A percentile compares a stretch with the other conserved stretches of the same genome.
Evolutionary conservation across 176 grass and related monocot genomes (phyloP).

Genomic region (Triticum aestivum): IWGSC_CS_RefSeq_v2.1 NC_057801.1:680904304-680904803

Average conservation of each 20-base stretch:
- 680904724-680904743: slow-evolving; percentile 61
- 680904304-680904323: slow-evolving; percentile 39
- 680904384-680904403: slow-evolving; percentile 40
- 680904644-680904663: neutral
- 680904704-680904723: slow-evolving; percentile 63
- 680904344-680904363: slow-evolving; percentile 84
- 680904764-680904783: slow-evolving; percentile 81
- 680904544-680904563: slow-evolving; percentile 48
- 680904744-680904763: slow-evolving; percentile 95
- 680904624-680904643: slow-evolving; percentile 71
- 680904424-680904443: slow-evolving; percentile 69
- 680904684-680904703: slow-evolving; percentile 85
- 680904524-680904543: slow-evolving; percentile 86
- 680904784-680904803: slow-evolving; percentile 45
- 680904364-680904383: slow-evolving; percentile 40
- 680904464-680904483: slow-evolving; percentile 82
- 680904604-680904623: slow-evolving; percentile 91
- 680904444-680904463: slow-evolving; percentile 68
- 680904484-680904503: slow-evolving; percentile 67
- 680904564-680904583: slow-evolving; percentile 82
- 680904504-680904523: slow-evolving; percentile 80
- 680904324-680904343: slow-evolving; percentile 77
- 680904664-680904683: slow-evolving; percentile 47
- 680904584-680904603: slow-evolving; percentile 61
- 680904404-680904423: slow-evolving; percentile 78